Conservation (phyloP, 2,329 filamentous ascomycete species). For the Talaromyces funiculosus region DNA sequence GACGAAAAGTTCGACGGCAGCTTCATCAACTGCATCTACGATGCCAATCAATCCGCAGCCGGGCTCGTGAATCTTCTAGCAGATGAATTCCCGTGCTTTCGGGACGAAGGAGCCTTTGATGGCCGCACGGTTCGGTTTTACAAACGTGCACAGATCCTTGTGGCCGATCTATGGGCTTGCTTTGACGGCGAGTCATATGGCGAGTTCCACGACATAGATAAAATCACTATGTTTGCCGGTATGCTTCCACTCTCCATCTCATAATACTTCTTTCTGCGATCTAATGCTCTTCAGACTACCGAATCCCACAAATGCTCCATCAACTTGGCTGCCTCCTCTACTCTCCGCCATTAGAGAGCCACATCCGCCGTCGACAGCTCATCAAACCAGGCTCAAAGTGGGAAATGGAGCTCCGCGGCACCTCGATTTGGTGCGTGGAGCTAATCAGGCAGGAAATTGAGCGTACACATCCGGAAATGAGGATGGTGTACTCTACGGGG, state of each 20-base stretch:
- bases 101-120: conserved; percentile 72
- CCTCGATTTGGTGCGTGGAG: conserved; percentile 95
- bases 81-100: conserved; percentile 76
- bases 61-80: conserved; percentile 80
- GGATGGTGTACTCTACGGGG: conserved; percentile 7
- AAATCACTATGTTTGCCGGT: conserved; percentile 94
- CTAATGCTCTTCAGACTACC: conserved; percentile 60
- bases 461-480: conserved; percentile 58
- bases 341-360: conserved; percentile 69
- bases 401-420: conserved; percentile 85
- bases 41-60: conserved; percentile 73
- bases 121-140: conserved; percentile 72
- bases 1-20: conserved; percentile 73
- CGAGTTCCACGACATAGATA: conserved; percentile 81
- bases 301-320: conserved; percentile 88
- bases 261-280: not conserved
- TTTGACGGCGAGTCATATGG: conserved; percentile 79
- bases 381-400: conserved; percentile 68
- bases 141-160: conserved; percentile 92
- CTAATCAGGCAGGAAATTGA: conserved; percentile 77
- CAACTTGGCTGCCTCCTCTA: conserved; percentile 77
- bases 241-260: conserved; percentile 12
- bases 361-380: conserved; percentile 59
- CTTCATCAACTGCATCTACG: conserved; percentile 66
- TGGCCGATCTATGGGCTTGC: conserved; percentile 94